Conservation (phyloP, 225 moss, liverwort and hornwort genomes). For the Asterella californica region DNA sequence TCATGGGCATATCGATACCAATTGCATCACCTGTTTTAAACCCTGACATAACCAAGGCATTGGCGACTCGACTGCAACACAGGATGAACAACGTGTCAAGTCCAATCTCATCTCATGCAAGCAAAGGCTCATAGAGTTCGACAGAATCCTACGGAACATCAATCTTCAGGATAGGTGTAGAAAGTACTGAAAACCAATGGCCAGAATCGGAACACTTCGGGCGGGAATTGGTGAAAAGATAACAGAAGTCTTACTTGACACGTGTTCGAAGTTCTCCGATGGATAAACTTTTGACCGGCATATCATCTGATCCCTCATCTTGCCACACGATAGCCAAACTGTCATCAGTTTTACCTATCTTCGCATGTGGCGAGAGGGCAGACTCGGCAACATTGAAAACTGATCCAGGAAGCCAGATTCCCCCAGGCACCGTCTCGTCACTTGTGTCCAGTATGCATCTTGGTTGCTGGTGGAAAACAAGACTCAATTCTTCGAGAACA, state of each 20-base stretch:
- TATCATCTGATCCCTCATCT: constrained; percentile 76
- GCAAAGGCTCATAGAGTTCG: neutral
- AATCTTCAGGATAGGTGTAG: too few relatives aligned
- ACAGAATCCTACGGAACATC: neutral
- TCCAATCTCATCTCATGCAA: neutral
- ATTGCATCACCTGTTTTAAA: constrained; percentile 66
- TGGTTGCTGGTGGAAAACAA: constrained; percentile 61
- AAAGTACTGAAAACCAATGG: too few relatives aligned
- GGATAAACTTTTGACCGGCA: constrained; percentile 50
- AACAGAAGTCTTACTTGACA: constrained; percentile 53
- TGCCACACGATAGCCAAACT: constrained; percentile 63
- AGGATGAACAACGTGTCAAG: constrained; percentile 2
- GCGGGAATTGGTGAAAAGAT: neutral
- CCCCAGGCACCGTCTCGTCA: constrained; percentile 63
- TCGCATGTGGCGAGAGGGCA: constrained; percentile 55
- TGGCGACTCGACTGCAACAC: constrained; percentile 74
- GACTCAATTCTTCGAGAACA: constrained; percentile 52
- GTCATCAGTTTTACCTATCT: constrained; percentile 49
- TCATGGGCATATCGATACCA: constrained; percentile 95
- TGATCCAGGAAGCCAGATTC: constrained; percentile 76
- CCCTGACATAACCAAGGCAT: constrained; percentile 66
- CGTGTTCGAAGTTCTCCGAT: constrained; percentile 54
- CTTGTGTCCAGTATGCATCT: constrained; percentile 54
- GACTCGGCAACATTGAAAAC: constrained; percentile 78
- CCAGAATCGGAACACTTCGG: neutral